Percentiles rank a stretch among this genome's conserved stretches.
Evolutionary conservation across 2,329 filamentous ascomycete species (phyloP).

Genomic region (Pseudogymnoascus sp.): DNA sequence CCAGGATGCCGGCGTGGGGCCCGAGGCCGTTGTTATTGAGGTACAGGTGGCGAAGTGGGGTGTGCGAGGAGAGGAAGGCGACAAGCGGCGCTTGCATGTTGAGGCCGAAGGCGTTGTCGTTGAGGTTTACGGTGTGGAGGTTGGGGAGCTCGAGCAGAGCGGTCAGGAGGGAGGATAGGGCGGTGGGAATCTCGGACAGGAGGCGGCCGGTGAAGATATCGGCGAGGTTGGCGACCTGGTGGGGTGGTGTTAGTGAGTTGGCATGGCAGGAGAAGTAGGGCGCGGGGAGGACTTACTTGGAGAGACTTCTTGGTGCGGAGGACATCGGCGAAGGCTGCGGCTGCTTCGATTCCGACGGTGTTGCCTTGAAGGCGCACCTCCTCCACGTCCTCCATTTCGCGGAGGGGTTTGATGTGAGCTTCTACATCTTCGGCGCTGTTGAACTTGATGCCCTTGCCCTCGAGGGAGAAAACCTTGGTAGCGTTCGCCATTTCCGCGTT

Average conservation of each 20-base stretch:
- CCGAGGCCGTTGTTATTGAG: conserved; percentile 98
- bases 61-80: conserved; percentile 80
- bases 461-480: conserved; percentile 73
- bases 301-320: conserved; percentile 77
- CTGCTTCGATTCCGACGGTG: conserved; percentile 83
- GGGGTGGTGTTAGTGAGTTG: background rate
- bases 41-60: conserved; percentile 85
- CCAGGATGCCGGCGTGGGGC: conserved; percentile 77
- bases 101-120: conserved; percentile 95
- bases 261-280: conserved; percentile 9
- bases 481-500: conserved; percentile 38
- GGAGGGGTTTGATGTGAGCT: conserved; percentile 68
- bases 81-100: conserved; percentile 91
- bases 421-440: conserved; percentile 81
- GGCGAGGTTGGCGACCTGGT: conserved; percentile 73
- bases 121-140: conserved; percentile 86
- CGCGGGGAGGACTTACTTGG: conserved; percentile 42
- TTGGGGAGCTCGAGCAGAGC: conserved; percentile 78
- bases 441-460: conserved; percentile 87
- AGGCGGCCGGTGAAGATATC: conserved; percentile 97
- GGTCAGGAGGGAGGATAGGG: conserved; percentile 75
- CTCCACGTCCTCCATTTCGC: conserved; percentile 64
- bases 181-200: conserved; percentile 85
- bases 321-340: conserved; percentile 73
- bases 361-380: conserved; percentile 85